These are phyloP conservation scores for Talaromyces sp. DNA, from an alignment of 2,329 filamentous ascomycete species.

Conservation along the genomic window DNA sequence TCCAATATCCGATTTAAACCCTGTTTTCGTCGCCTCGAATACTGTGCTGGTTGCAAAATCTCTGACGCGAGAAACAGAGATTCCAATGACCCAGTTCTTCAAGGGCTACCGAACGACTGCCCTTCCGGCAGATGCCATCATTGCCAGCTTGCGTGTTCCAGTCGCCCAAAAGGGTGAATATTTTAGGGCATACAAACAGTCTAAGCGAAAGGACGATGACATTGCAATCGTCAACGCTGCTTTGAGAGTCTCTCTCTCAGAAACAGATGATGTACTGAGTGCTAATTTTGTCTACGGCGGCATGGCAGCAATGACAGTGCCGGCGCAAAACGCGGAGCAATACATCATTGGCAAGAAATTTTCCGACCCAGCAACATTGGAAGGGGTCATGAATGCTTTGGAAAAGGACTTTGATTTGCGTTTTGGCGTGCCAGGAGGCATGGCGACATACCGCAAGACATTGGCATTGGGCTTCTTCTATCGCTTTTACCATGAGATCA, in stretches of 20 bases:
- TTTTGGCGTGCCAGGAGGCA: conserved; percentile 90
- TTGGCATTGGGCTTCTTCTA: conserved; percentile 94
- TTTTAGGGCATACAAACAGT: conserved; percentile 88
- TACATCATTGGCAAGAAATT: conserved; percentile 75
- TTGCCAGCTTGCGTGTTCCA: conserved; percentile 82
- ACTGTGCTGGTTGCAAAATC: conserved; percentile 78
- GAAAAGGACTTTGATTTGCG: conserved; percentile 82
- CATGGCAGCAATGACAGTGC: conserved; percentile 89
- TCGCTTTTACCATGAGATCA: conserved; percentile 87
- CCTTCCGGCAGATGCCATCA: conserved; percentile 73
- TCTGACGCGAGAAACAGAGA: conserved; percentile 65
- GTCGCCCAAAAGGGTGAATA: conserved; percentile 73
- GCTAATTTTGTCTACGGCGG: conserved; percentile 86
- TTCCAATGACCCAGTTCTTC: conserved; percentile 93
- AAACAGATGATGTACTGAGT: conserved; percentile 65
- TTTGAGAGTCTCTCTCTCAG: conserved; percentile 67
- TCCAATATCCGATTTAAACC: conserved; percentile 94
- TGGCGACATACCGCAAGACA: conserved; percentile 93
- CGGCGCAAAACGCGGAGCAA: conserved; percentile 71
- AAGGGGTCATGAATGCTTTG: conserved; percentile 85
- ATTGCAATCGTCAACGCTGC: conserved; percentile 96
- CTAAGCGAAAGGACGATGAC: conserved; percentile 96
- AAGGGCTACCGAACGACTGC: conserved; percentile 85
- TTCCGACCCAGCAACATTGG: conserved; percentile 74
- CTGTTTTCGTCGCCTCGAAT: conserved; percentile 83